phyloP scores from a whole-genome alignment of 768 basidiomycete genomes.

The Termitomyces sp. region DNA sequence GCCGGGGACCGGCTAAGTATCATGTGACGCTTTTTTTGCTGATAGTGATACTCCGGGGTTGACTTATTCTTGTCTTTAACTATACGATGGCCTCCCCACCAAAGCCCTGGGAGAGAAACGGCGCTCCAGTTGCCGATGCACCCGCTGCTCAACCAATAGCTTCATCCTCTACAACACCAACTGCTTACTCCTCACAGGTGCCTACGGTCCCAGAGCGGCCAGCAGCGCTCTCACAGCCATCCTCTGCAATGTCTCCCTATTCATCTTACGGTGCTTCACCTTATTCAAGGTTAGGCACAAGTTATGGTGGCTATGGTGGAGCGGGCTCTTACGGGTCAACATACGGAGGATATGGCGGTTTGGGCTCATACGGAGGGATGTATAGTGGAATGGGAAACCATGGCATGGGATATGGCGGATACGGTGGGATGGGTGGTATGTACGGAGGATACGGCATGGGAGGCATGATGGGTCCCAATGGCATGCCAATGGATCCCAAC shows the following conservation, averaged over 20 bases:
- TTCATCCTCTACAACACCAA: slow-evolving; percentile 20
- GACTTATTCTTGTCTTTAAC: background rate
- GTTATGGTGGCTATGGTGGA: slow-evolving; percentile 26
- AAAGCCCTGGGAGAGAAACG: slow-evolving; percentile 82
- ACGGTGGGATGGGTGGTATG: slow-evolving; percentile 30
- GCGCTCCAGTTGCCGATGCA: slow-evolving; percentile 25
- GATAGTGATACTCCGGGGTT: background rate
- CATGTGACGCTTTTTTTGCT: slow-evolving; percentile 1
- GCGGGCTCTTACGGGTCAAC: slow-evolving; percentile 25
- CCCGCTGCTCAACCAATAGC: slow-evolving; percentile 22
- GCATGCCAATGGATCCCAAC: slow-evolving; percentile 43
- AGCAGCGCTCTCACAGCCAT: slow-evolving; percentile 39
- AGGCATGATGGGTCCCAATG: slow-evolving; percentile 39
- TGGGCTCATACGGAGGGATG: slow-evolving; percentile 18
- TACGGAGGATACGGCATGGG: slow-evolving; percentile 27
- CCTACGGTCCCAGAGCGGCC: slow-evolving; percentile 59
- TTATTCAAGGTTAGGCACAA: slow-evolving; percentile 37
- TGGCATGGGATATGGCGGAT: slow-evolving; percentile 23
- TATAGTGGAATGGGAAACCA: slow-evolving; percentile 30
- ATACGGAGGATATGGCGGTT: slow-evolving; percentile 8
- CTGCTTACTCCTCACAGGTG: slow-evolving; percentile 17
- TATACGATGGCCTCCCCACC: slow-evolving; percentile 73
- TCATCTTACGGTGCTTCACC: slow-evolving; percentile 33
- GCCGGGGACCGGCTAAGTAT: too few relatives aligned
- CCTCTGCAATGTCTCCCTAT: slow-evolving; percentile 38